Evolutionary conservation across 2,329 filamentous ascomycete species (phyloP).

Genomic region (Hawksworthiomyces lignivorus): DNA sequence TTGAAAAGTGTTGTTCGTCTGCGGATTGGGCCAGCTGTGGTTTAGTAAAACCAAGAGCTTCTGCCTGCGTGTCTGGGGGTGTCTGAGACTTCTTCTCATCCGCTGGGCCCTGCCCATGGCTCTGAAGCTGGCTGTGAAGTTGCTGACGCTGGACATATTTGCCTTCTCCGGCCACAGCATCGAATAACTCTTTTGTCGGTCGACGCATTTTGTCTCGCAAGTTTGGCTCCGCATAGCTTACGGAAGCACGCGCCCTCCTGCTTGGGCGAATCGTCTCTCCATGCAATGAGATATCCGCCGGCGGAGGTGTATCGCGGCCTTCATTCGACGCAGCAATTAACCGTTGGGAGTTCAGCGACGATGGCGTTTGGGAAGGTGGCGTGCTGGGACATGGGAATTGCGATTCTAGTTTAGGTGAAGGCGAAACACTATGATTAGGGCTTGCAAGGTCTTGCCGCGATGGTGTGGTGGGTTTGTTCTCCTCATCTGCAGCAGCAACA

Average conservation of each 20-base stretch:
- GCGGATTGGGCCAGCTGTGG: too few relatives aligned
- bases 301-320: constrained; percentile 50
- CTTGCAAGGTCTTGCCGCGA: too few relatives aligned
- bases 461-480: constrained; percentile 22
- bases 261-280: constrained; percentile 56
- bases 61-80: neutral
- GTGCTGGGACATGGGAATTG: constrained; percentile 8
- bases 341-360: constrained; percentile 26
- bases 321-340: constrained; percentile 22
- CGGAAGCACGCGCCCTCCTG: constrained; percentile 56
- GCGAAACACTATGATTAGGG: neutral
- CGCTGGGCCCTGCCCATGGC: neutral
- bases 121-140: neutral
- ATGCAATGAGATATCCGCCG: constrained; percentile 45
- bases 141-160: constrained; percentile 33
- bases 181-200: constrained; percentile 66
- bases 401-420: neutral
- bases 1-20: neutral
- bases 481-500: neutral
- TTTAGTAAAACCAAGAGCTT: neutral
- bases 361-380: constrained; percentile 2
- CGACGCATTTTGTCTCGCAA: constrained; percentile 77
- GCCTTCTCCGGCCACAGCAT: constrained; percentile 62
- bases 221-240: constrained; percentile 79
- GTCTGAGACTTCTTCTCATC: neutral